Base-by-base conservation (phyloP, 129 eudicot genomes). In the Smallanthus sonchifolius region DNA sequence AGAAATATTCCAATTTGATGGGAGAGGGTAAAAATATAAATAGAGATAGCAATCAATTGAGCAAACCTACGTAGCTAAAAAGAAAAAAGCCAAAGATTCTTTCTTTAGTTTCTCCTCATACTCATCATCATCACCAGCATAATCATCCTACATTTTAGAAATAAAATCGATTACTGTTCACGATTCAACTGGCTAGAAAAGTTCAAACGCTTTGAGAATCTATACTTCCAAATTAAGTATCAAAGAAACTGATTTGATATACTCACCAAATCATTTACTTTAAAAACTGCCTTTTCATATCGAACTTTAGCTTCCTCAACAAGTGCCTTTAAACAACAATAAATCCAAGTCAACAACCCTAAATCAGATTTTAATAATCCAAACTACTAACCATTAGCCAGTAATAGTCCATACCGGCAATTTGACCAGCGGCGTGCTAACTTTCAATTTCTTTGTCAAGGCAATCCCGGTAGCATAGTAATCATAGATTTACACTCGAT, bases 231-330 rank as follows among this genome's bases (percentile, higher is more conserved):
- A 14, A 72, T 54, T 5, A 72, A 65, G 68, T 49, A 42, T 55
- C 60, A 28, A 67, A 66, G 52, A 36, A 61, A 61, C 60, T 63
- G 16, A 40, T 63, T 38, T 47, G 28, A 71, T 28, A 71, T 38
- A 64, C 93, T 86, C 65, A 94, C 99, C 93, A 94, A 73, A 86
- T 94, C 99, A 69, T 91, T 59, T 6, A 91, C 87, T 83, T 82
- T 94, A 47, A 90, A 88, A 8, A 73, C 77, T 64, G 97, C 99
- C 78, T 87, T 92, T 48, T 90, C 96, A 63, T 94, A 90, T 82
- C 98, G 79, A 17, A 82, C 96, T 86, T 94, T 94, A 63, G 93
- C 98, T 86, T 94, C 98, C 83, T 90, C 97, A 60, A 77, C 89
- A 34, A 94, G 86, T 77, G 97, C 98, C 98, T 79, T 79, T 86